These are phyloP conservation scores for Paramecium primaurelia DNA, from an alignment of 73 alveolate genomes.

Conservation along the genomic window DNA sequence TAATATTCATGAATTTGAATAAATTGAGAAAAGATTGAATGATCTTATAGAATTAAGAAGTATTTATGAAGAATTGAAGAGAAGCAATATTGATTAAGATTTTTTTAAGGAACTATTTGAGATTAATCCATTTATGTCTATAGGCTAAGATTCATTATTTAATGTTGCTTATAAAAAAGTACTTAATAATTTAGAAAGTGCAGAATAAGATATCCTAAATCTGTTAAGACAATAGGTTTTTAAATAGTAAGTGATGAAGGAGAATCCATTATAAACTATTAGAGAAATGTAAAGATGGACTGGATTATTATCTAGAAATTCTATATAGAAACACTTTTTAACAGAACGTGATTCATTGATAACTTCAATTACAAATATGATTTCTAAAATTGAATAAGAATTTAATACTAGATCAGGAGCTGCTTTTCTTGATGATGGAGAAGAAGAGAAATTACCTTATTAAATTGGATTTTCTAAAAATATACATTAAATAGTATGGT, in stretches of 20 bases:
- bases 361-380: conserved; percentile 64
- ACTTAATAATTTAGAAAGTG: conserved; percentile 12
- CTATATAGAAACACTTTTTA: conserved; percentile 72
- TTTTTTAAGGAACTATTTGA: conserved; percentile 9
- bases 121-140: neutral
- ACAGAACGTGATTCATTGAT: conserved; percentile 77
- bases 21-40: conserved; percentile 16
- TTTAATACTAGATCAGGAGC: conserved; percentile 80
- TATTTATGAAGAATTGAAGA: conserved; percentile 50
- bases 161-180: conserved; percentile 29
- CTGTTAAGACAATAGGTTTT: conserved; percentile 24
- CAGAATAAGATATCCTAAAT: conserved; percentile 36
- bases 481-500: conserved; percentile 81
- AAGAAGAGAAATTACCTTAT: conserved; percentile 76
- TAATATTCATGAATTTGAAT: neutral
- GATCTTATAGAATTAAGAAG: conserved; percentile 46
- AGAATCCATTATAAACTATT: conserved; percentile 70
- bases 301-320: conserved; percentile 76
- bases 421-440: conserved; percentile 63
- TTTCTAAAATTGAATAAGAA: conserved; percentile 69
- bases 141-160: conserved; percentile 14
- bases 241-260: conserved; percentile 43
- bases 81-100: conserved; percentile 6
- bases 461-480: conserved; percentile 72
- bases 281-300: conserved; percentile 89